Evolutionary conservation across 768 basidiomycete species (phyloP).

Genomic region (Suillus cothurnatus): DNA sequence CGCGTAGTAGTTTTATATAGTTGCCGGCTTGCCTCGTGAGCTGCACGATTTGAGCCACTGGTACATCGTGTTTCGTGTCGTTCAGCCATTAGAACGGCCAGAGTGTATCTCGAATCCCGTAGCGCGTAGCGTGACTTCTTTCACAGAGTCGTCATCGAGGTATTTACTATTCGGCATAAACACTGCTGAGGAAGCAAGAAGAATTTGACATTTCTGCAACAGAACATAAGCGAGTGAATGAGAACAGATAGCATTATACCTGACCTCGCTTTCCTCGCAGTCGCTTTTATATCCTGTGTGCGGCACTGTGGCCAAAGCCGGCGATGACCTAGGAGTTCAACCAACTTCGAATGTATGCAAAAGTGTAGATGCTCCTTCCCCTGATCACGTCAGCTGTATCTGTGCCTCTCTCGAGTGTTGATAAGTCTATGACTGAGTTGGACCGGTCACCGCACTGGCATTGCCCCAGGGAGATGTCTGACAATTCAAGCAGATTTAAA

Average conservation of each 20-base stretch:
- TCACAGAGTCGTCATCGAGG: slow-evolving; percentile 10
- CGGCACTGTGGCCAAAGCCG: neutral
- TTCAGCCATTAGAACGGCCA: slow-evolving; percentile 9
- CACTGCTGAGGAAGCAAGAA: neutral
- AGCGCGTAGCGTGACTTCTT: slow-evolving; percentile 23
- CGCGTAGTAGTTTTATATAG: slow-evolving; percentile 10
- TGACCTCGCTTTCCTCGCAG: neutral
- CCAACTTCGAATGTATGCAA: neutral
- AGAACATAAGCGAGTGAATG: neutral
- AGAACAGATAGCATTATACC: neutral
- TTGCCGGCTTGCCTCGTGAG: slow-evolving; percentile 10
- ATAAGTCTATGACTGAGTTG: neutral
- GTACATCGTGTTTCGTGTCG: neutral
- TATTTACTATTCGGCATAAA: slow-evolving; percentile 7
- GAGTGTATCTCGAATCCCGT: slow-evolving; percentile 1
- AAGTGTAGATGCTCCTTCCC: neutral
- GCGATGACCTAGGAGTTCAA: neutral
- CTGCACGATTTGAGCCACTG: slow-evolving; percentile 6
- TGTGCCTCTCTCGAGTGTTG: neutral
- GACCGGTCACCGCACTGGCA: neutral
- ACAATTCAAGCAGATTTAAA: neutral
- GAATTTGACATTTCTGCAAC: neutral
- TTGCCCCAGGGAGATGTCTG: neutral
- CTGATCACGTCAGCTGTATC: neutral
- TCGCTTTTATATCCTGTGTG: neutral